A percentile compares a stretch with the other conserved stretches of the same genome.
Conservation (phyloP, 768 basidiomycete genomes). For the Collybiopsis luxurians region DNA sequence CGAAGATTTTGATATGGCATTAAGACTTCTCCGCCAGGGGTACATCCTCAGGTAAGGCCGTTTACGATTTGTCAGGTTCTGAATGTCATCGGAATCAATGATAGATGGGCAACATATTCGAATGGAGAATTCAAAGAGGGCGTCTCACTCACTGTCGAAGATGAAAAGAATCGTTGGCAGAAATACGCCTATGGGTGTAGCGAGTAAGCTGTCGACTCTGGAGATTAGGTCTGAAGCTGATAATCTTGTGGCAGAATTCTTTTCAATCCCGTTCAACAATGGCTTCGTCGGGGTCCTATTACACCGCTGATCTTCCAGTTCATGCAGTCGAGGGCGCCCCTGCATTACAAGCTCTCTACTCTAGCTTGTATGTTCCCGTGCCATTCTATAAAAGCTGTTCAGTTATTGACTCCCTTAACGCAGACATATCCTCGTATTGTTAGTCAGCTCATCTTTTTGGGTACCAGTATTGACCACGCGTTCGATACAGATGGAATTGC, state of each 20-base stretch:
- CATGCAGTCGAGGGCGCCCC: constrained; percentile 71
- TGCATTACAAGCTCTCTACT: constrained; percentile 59
- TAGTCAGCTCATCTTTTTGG: not conserved
- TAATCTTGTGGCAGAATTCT: constrained; percentile 37
- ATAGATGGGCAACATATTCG: constrained; percentile 84
- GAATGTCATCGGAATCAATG: too few species aligned
- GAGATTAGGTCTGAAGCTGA: constrained; percentile 26
- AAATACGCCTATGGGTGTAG: constrained; percentile 70
- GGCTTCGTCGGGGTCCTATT: constrained; percentile 78
- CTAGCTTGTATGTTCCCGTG: not conserved
- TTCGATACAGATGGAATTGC: constrained; percentile 39
- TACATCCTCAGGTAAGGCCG: constrained; percentile 44
- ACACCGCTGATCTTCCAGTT: constrained; percentile 68
- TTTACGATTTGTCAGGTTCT: not conserved
- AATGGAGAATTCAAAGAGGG: constrained; percentile 89
- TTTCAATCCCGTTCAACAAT: constrained; percentile 77
- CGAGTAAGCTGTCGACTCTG: constrained; percentile 15
- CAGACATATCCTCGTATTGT: not conserved
- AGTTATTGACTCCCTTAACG: constrained; percentile 40
- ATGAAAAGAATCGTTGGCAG: constrained; percentile 91
- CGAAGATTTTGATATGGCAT: constrained; percentile 82
- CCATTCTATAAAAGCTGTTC: constrained; percentile 49
- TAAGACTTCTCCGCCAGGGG: constrained; percentile 17
- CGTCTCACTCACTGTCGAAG: constrained; percentile 84
- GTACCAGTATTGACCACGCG: constrained; percentile 58